A percentile compares a stretch with the other conserved stretches of the same genome.
These are phyloP conservation scores for Paragyromitra xinjiangensis DNA, from an alignment of 495 filamentous ascomycete species.

Conservation along the genomic window DNA sequence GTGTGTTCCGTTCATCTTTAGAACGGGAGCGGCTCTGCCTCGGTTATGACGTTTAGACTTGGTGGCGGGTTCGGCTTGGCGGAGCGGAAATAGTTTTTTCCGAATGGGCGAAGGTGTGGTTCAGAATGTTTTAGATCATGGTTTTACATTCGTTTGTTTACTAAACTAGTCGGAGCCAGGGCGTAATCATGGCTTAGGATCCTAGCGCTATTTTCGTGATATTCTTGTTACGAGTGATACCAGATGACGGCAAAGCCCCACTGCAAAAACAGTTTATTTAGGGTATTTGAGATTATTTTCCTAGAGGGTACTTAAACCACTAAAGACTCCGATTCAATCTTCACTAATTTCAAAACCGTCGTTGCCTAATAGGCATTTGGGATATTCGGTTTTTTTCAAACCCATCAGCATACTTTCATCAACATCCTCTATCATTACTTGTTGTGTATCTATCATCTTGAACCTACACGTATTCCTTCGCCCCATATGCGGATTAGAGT, in stretches of 20 bases:
- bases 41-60: neutral
- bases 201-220: neutral
- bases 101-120: neutral
- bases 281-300: too few species aligned
- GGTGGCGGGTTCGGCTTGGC: neutral
- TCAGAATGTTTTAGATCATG: neutral
- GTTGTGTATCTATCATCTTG: too few species aligned
- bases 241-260: neutral
- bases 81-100: conserved; percentile 11
- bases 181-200: neutral
- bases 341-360: too few species aligned
- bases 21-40: neutral
- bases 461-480: too few species aligned
- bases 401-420: too few species aligned
- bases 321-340: too few species aligned
- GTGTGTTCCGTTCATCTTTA: neutral
- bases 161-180: neutral
- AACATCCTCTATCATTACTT: too few species aligned
- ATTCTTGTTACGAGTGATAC: neutral
- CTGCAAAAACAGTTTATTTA: too few species aligned
- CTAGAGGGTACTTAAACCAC: too few species aligned
- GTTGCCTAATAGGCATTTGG: too few species aligned
- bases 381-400: too few species aligned
- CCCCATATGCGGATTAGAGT: too few species aligned
- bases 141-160: neutral